phyloP scores from a whole-genome alignment of 768 basidiomycete genomes.

The Pholiota molesta region DNA sequence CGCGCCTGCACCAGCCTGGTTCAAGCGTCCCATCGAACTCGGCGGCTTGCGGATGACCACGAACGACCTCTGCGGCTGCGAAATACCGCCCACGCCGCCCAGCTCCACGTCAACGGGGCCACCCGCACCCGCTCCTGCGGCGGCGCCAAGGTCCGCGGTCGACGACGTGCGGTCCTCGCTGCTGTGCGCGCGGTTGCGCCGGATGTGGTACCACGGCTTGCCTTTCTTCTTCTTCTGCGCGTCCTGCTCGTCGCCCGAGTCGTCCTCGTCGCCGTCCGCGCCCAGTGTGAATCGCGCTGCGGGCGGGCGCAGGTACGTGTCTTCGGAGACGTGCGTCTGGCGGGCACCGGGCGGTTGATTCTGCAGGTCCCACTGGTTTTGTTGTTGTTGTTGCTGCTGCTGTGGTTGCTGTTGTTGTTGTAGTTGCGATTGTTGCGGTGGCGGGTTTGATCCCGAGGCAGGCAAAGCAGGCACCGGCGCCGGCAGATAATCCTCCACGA shows the following conservation, averaged over 20 bases:
- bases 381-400: conserved; percentile 15
- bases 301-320: conserved; percentile 27
- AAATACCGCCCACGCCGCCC: conserved; percentile 31
- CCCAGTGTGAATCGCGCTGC: conserved; percentile 25
- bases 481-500: conserved; percentile 62
- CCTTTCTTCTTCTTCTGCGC: conserved; percentile 56
- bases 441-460: not conserved
- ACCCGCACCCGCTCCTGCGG: conserved; percentile 13
- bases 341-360: conserved; percentile 5
- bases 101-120: conserved; percentile 37
- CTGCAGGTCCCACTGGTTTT: conserved; percentile 14
- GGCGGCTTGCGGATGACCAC: conserved; percentile 71
- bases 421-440: not conserved
- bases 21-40: conserved; percentile 35
- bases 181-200: conserved; percentile 62
- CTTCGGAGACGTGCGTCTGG: conserved; percentile 28
- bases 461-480: conserved; percentile 5
- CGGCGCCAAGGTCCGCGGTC: conserved; percentile 17
- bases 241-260: conserved; percentile 42
- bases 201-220: conserved; percentile 65
- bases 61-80: conserved; percentile 57
- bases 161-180: conserved; percentile 48
- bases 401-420: conserved; percentile 14
- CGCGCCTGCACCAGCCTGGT: conserved; percentile 24
- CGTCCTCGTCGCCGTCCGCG: conserved; percentile 37